Base-by-base conservation (phyloP, 2,329 filamentous ascomycete species). In the Sporothrix euskadiensis region DNA sequence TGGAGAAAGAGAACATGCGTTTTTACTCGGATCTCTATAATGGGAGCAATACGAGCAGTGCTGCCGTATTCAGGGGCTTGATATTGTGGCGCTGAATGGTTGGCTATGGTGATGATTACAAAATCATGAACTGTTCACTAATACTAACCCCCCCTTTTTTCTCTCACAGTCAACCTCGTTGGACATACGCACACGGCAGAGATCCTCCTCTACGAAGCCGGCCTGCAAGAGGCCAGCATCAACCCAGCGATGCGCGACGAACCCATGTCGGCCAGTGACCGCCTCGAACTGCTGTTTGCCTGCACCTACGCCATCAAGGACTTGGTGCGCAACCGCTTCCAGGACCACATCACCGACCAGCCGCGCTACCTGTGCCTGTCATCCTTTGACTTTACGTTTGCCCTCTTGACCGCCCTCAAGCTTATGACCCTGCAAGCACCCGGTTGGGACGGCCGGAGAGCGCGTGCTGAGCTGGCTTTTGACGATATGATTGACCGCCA, bases 361-460 rank as follows among this genome's bases (percentile, higher is more conserved):
- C 85, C 84, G 26, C 81, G 80, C 16, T 84, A 83, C 73, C 78
- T 84, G 16, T 83, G 82, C 76, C 80, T 86, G 71, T 81, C 81
- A 16, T 82, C 83, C 9, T 86, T 84, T 30, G 85, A 87, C 77
- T 82, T 85, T 63, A 81, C 84, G 69, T 87, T 83, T 75, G 80
- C 82, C 41, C 81, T 86, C 75, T 81, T 87, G 75, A 83, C 81
- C 0, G 81, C 80, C 54, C 81, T 87, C 22, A 84, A 84, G 77
- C 81, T 88, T n/a, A 80, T 84, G 73, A 83, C 82, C 12, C 78
- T 86, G 14, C 80, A 81, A 54, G 75, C 83, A 0, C 83, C 85
- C 0, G 85, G 85, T 0, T 87, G 85, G 85, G 82, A 86, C 69
- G 78, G 82, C 3, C 76, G 76, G 1, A 76, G 79, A 0, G 81